Evolutionary conservation across 1,284 basidiomycete species (phyloP).

Genomic region (Abortiporus biennis): DNA sequence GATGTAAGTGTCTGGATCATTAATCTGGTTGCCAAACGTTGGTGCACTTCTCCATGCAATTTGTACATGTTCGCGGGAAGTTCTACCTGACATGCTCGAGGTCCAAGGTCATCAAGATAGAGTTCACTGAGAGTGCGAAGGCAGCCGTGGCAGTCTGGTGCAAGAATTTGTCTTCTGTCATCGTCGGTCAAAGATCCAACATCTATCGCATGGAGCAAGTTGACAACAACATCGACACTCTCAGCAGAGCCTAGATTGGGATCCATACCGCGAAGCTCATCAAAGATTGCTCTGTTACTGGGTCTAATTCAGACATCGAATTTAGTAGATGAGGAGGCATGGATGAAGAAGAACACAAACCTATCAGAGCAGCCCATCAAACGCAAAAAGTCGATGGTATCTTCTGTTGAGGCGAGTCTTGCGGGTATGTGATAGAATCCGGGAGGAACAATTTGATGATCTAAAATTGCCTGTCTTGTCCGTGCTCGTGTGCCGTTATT

Average conservation of each 20-base stretch:
- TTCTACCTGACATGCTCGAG: conserved; percentile 3
- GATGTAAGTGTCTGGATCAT: conserved; percentile 12
- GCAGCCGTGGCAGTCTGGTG: conserved; percentile 9
- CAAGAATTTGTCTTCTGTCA: conserved; percentile 2
- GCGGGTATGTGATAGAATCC: conserved; percentile 8
- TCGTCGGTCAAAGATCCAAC: conserved; percentile 4
- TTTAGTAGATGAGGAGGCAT: neutral
- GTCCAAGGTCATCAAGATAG: conserved; percentile 15
- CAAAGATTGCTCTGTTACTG: conserved; percentile 4
- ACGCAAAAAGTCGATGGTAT: neutral
- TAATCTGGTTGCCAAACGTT: conserved; percentile 4
- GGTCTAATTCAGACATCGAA: conserved; percentile 4
- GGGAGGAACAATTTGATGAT: neutral
- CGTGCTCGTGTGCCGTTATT: neutral
- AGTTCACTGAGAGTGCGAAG: conserved; percentile 6
- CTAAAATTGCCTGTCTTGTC: neutral
- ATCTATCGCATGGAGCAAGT: conserved; percentile 9
- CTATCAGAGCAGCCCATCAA: conserved; percentile 7
- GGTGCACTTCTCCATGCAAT: conserved; percentile 5
- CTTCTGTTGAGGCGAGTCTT: too few species aligned
- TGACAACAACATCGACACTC: neutral
- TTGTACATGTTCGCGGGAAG: conserved; percentile 5
- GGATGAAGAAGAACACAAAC: conserved; percentile 1
- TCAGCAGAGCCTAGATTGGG: too few species aligned
- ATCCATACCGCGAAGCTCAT: neutral